phyloP scores from a whole-genome alignment of 2,329 filamentous ascomycete species.

The Ceratocystis alfenasii region DNA sequence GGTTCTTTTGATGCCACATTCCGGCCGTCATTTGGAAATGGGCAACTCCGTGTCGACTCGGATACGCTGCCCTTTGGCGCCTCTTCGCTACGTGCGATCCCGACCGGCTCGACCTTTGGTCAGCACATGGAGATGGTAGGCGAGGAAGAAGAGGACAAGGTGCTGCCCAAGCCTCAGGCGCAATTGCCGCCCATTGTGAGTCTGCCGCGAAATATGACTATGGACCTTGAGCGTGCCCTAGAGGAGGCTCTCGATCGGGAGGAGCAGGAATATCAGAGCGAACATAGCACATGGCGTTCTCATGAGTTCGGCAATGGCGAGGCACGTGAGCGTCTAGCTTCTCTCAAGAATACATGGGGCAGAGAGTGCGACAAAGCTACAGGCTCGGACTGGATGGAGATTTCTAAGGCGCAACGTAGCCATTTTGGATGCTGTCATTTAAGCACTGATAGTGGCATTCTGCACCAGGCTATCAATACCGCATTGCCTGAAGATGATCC shows the following conservation, averaged over 20 bases:
- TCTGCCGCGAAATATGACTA: conserved; percentile 16
- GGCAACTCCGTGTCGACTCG: conserved; percentile 14
- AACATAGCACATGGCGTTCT: background rate
- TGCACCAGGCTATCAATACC: background rate
- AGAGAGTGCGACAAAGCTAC: background rate
- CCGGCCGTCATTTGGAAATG: conserved; percentile 2
- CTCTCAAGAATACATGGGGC: background rate
- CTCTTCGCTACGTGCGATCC: background rate
- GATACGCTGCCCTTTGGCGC: conserved; percentile 14
- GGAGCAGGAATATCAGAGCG: conserved; percentile 13
- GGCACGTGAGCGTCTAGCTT: background rate
- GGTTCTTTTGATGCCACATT: background rate
- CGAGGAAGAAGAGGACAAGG: background rate
- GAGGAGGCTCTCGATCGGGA: conserved; percentile 16
- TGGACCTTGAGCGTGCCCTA: conserved; percentile 15
- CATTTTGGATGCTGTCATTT: background rate
- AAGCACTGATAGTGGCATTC: background rate
- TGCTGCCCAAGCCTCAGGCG: background rate
- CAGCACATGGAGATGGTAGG: conserved; percentile 8
- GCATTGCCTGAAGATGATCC: background rate
- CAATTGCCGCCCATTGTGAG: background rate
- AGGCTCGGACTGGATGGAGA: background rate
- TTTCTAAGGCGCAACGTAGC: background rate
- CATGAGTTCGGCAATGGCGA: background rate
- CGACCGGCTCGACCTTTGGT: conserved; percentile 1